Base-by-base conservation (phyloP, 2,329 filamentous ascomycete species). In the Calonectria honghensis region DNA sequence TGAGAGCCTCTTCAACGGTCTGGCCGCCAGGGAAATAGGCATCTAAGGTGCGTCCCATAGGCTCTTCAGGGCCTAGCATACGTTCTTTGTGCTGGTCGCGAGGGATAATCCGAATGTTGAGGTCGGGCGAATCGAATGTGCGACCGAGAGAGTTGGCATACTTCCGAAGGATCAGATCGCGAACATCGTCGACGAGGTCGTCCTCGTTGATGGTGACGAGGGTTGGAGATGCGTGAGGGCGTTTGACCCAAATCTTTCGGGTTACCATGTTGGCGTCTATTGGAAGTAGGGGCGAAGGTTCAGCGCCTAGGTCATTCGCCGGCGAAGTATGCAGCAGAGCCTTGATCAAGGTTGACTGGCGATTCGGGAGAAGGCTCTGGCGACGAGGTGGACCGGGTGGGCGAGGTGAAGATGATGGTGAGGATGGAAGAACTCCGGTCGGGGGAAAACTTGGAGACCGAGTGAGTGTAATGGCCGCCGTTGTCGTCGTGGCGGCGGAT, bases 221-320 rank as follows among this genome's bases (percentile, higher is more conserved):
- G 18, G 97, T 99, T 50, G 96, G 93, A 72, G 96, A 98, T 73
- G 93, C 94, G 77, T 93, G 91, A 27, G 94, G 94, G 81, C 96
- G 91, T 88, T 94, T 97, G 83, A 98, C 96, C 97, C 97, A 99
- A 80, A 98, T 93, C 89, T 98, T 98, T 83, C 95, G 91, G 73
- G 90, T 92, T 78, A 91, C 86, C 91, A 93, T 93, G 74, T 83
- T 87, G 75, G 83, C 83, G 81, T 85, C 86, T 70, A 88, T 85
- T 54, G 85, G 85, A 68, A 77, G 73, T 68, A 77, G 74, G 50
- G 79, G 70, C 31, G 78, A 70, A 20, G 77, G 70, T n/a, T 71
- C 78, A n/a, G 72, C 52, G 59, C 75, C 77, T n/a, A 74, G 72
- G 18, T 79, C 79, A 69, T 79, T 73, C 50, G 78, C 67, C 45